These are phyloP conservation scores for Myrica gale DNA, from an alignment of 306 rosid species.

Conservation along the genomic window DNA sequence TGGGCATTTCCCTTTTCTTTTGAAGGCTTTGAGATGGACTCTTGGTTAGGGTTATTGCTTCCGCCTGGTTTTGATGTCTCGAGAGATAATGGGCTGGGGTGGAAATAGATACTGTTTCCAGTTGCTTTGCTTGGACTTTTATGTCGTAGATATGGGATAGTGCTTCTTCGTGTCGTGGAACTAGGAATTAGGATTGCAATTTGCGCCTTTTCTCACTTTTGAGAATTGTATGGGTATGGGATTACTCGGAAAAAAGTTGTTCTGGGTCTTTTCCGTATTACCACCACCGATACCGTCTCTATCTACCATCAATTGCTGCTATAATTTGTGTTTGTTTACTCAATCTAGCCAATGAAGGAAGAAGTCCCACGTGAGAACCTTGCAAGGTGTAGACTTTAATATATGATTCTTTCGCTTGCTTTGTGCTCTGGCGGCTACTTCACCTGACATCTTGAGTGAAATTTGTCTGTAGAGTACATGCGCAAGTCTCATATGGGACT, in stretches of 20 bases:
- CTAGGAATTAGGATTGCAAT: not conserved
- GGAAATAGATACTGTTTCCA: slow-evolving; percentile 14
- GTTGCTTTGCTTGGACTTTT: not conserved
- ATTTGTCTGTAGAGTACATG: not conserved
- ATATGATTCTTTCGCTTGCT: not conserved
- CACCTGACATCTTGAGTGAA: not conserved
- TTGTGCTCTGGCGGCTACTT: not conserved
- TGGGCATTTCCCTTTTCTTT: not conserved
- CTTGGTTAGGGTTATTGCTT: not conserved
- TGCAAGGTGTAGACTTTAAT: not conserved
- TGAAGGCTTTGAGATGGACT: not conserved
- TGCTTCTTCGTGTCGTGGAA: slow-evolving; percentile 1
- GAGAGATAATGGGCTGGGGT: slow-evolving; percentile 3
- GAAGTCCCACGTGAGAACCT: not conserved
- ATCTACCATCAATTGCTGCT: not conserved
- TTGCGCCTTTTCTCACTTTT: not conserved
- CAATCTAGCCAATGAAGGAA: not conserved
- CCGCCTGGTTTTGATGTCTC: not conserved
- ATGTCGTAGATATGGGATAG: not conserved
- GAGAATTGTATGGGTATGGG: not conserved
- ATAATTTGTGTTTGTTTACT: not conserved
- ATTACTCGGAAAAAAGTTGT: not conserved
- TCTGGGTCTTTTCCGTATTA: slow-evolving; percentile 3
- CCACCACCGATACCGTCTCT: not conserved
- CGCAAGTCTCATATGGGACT: not conserved